A percentile compares a stretch with the other conserved stretches of the same genome.
Conservation (phyloP, 306 rosid genomes). For the Clitoria ternatea region DNA sequence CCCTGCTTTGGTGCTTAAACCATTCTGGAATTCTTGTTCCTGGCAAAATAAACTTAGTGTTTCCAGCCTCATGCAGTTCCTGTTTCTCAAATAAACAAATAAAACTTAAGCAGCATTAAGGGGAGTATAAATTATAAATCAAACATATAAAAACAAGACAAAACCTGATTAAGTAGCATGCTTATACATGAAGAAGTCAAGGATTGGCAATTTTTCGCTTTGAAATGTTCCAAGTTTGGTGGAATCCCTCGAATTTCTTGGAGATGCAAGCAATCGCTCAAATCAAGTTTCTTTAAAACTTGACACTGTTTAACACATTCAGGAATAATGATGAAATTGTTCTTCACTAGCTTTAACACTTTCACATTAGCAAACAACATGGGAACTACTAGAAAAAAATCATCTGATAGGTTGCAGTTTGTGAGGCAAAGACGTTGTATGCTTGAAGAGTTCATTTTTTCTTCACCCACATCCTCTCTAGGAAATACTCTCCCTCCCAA, state of each 20-base stretch:
- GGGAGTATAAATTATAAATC: background rate
- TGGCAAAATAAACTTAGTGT: background rate
- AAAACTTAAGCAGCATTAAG: background rate
- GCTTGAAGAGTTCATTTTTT: background rate
- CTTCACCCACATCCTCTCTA: background rate
- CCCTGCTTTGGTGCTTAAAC: background rate
- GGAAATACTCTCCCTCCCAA: background rate
- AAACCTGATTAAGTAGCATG: constrained; percentile 15
- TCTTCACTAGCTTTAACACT: too few relatives aligned
- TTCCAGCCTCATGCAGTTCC: background rate
- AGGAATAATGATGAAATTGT: too few relatives aligned
- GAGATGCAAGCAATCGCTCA: background rate
- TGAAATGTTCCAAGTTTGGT: background rate
- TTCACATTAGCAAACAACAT: too few relatives aligned
- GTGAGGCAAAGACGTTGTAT: accelerated
- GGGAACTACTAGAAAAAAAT: background rate
- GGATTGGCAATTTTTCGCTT: background rate
- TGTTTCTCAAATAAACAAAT: background rate
- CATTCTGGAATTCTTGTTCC: constrained; percentile 11
- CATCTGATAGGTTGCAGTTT: background rate
- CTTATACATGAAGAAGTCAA: background rate
- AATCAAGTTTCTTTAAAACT: background rate
- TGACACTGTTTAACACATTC: too few relatives aligned
- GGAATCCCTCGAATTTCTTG: constrained; percentile 18
- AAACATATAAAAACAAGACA: background rate